phyloP scores from a whole-genome alignment of 169 alveolate genomes.

The Eimeria brunetti region DNA sequence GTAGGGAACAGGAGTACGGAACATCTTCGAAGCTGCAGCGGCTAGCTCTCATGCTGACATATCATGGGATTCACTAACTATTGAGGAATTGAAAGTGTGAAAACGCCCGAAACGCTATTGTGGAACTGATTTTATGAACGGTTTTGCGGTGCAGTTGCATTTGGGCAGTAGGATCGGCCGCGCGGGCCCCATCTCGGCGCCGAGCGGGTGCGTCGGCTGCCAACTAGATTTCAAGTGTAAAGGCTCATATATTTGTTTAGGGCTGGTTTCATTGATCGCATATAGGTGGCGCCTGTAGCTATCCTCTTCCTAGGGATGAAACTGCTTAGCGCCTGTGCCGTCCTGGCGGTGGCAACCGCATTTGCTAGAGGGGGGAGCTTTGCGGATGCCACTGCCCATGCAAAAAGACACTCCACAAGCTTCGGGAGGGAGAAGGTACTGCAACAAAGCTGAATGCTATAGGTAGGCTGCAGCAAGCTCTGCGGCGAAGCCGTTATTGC shows the following conservation, averaged over 20 bases:
- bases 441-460: not conserved
- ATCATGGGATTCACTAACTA: not conserved
- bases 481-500: not conserved
- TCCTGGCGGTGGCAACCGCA: conserved; percentile 19
- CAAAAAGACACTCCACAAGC: not conserved
- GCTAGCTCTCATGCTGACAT: not conserved
- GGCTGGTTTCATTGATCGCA: too few relatives aligned
- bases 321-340: not conserved
- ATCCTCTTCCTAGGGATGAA: not conserved
- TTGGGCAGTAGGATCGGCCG: not conserved
- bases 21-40: not conserved
- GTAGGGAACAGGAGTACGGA: not conserved
- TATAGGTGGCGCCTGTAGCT: not conserved
- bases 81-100: not conserved
- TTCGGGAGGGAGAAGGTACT: not conserved
- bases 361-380: not conserved
- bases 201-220: not conserved
- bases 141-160: not conserved
- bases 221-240: not conserved
- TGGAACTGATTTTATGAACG: too few relatives aligned
- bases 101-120: not conserved
- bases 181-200: conserved; percentile 24
- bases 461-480: not conserved
- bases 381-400: conserved; percentile 7
- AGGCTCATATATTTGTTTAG: too few relatives aligned